Conservation (phyloP, 306 rosid species). For the Cicer bijugum region DNA sequence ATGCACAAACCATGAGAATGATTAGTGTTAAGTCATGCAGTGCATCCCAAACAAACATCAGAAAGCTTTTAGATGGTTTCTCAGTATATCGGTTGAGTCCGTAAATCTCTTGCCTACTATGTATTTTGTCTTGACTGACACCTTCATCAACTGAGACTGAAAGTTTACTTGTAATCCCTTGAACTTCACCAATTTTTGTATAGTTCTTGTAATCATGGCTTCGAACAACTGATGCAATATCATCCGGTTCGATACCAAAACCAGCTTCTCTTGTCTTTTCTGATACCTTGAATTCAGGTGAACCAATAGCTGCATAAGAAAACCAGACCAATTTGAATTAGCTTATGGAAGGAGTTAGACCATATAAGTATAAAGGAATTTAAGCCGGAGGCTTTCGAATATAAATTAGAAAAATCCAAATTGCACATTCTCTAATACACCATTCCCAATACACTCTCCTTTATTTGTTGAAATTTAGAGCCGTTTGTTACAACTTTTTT, state of each 20-base stretch:
- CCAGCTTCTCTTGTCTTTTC: constrained; percentile 71
- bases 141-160: constrained; percentile 62
- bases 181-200: constrained; percentile 54
- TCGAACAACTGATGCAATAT: constrained; percentile 71
- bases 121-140: constrained; percentile 49
- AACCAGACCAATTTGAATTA: constrained; percentile 41
- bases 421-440: background rate
- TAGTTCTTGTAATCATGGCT: constrained; percentile 60
- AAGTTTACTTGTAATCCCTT: constrained; percentile 60
- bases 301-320: constrained; percentile 58
- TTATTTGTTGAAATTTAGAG: too few species aligned
- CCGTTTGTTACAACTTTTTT: too few species aligned
- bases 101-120: constrained; percentile 68
- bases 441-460: background rate
- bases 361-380: background rate
- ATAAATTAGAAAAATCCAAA: background rate
- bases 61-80: constrained; percentile 69
- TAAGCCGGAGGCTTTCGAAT: background rate
- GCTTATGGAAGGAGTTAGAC: constrained; percentile 15
- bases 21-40: constrained; percentile 82
- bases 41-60: constrained; percentile 86
- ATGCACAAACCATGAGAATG: constrained; percentile 81
- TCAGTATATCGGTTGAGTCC: constrained; percentile 77
- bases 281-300: constrained; percentile 56
- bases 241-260: constrained; percentile 82